These are phyloP conservation scores for Aplosporella prunicola DNA, from an alignment of 2,329 filamentous ascomycete genomes.

Conservation along the genomic window DNA sequence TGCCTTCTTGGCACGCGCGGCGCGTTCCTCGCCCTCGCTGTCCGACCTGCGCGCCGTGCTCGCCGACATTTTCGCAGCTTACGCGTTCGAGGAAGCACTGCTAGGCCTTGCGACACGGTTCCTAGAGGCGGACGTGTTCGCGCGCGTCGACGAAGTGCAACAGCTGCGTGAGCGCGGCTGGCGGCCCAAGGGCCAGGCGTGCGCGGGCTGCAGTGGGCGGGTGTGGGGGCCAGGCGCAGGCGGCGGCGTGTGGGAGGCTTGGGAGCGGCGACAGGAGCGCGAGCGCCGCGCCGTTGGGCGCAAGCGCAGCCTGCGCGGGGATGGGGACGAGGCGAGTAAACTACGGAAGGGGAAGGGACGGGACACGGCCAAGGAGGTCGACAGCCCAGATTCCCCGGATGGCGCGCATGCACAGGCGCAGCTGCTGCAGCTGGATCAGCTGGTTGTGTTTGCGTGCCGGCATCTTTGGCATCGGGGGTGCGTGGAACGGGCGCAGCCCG, in stretches of 20 bases:
- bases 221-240: slow-evolving; percentile 86
- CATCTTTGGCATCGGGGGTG: slow-evolving; percentile 31
- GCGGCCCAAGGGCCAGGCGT: slow-evolving; percentile 77
- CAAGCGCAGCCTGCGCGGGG: slow-evolving; percentile 27
- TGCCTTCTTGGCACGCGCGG: slow-evolving; percentile 76
- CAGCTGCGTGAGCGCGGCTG: slow-evolving; percentile 74
- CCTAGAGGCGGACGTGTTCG: slow-evolving; percentile 80
- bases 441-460: slow-evolving; percentile 32
- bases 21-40: slow-evolving; percentile 71
- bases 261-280: slow-evolving; percentile 53
- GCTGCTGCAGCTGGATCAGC: slow-evolving; percentile 10
- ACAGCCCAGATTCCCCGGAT: slow-evolving; percentile 19
- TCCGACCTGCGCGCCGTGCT: slow-evolving; percentile 80
- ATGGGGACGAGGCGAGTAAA: slow-evolving; percentile 25
- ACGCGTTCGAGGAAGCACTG: slow-evolving; percentile 89
- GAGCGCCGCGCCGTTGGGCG: slow-evolving; percentile 35
- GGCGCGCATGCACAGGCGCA: slow-evolving; percentile 5
- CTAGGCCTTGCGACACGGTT: slow-evolving; percentile 76
- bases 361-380: slow-evolving; percentile 25
- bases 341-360: slow-evolving; percentile 45
- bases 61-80: slow-evolving; percentile 84
- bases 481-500: slow-evolving; percentile 18
- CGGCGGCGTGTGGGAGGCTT: slow-evolving; percentile 65
- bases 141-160: slow-evolving; percentile 66
- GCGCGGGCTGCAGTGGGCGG: slow-evolving; percentile 72